A percentile compares a stretch with the other conserved stretches of the same genome.
Evolutionary conservation across 257 asterid species (phyloP).

Genomic region (Coffea eugenioides): DNA sequence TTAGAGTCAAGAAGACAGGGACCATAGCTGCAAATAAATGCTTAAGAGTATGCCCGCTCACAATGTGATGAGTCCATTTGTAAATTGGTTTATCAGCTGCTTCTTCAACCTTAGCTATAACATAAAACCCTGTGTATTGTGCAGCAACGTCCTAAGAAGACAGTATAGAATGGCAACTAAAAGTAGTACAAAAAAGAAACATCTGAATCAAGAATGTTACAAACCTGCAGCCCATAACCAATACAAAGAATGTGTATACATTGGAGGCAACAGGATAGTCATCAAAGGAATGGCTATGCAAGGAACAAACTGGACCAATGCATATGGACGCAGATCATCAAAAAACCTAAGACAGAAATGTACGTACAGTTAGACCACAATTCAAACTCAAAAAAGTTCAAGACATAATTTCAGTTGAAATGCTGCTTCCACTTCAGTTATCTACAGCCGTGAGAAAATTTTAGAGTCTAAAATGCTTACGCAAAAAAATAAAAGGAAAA

Average conservation of each 20-base stretch:
- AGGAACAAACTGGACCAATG: constrained; percentile 82
- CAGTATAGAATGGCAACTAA: not conserved
- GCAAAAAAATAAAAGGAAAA: not conserved
- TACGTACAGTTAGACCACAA: constrained; percentile 8
- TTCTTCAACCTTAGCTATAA: constrained; percentile 88
- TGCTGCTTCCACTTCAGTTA: not conserved
- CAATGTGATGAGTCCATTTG: constrained; percentile 58
- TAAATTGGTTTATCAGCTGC: constrained; percentile 88
- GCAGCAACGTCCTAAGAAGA: constrained; percentile 17
- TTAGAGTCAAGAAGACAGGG: constrained; percentile 81
- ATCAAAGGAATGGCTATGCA: constrained; percentile 80
- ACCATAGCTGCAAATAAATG: constrained; percentile 97
- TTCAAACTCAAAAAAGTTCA: constrained; percentile 9
- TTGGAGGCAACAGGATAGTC: constrained; percentile 91
- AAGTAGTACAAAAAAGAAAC: constrained; percentile 9
- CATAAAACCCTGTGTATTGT: constrained; percentile 70
- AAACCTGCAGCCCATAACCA: constrained; percentile 99
- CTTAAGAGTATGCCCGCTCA: constrained; percentile 95
- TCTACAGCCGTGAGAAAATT: not conserved
- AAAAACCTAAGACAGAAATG: constrained; percentile 53
- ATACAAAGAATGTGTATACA: constrained; percentile 91
- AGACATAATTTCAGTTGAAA: not conserved
- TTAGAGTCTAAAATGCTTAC: too few relatives aligned
- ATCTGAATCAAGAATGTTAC: constrained; percentile 15
- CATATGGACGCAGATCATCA: constrained; percentile 98